Evolutionary conservation across 805 yeast species (phyloP), one percentile per base, ranked within the genome.

Genomic region (Pichia ethanolica): DNA sequence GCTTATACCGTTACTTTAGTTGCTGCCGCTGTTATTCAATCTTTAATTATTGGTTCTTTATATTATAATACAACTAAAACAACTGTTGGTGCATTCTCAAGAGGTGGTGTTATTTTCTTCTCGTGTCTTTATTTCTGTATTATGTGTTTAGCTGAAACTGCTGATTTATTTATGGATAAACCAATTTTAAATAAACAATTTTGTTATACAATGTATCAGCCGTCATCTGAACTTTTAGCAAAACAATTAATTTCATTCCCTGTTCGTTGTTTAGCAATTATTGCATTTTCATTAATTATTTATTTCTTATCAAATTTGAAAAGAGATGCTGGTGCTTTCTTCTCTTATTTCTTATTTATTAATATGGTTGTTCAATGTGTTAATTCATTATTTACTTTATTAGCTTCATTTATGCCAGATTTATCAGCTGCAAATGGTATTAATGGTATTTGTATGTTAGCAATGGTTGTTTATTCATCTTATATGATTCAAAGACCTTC

Each of bases 211-310:
- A 68, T 82, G 68, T 81, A 78, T 61, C 77, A 81, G 52, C 80
- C 82, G n/a, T 74, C 86, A 26, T 84, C 85, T 28, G 86, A 82
- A 63, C 76, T 83, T 9, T 52, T 82, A 39, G 79, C 83, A 11
- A 73, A 73, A 51, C 75, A 78, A 55, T 59, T 82, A 33, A 73
- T 82, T 40, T 81, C 79, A 58, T 62, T 80, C 44, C 87, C 86
- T 4, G 70, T 75, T 41, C 79, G 81, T 58, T 65, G 78, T 43
- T 56, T 76, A 64, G 75, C 79, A 20, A 70, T 75, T 47, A 46
- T 78, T 37, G 61, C 74, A 44, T 69, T 81, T 53, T 73, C 79
- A 0, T 49, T 78, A 46, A 63, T 71, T 25, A 39, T 60, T 7
- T 79, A 79, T 59, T 81, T 81, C 68, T 68, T 81, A 68, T 73